Conservation (phyloP, 2,329 filamentous ascomycete genomes). For the Neonectria neomacrospora region DNA sequence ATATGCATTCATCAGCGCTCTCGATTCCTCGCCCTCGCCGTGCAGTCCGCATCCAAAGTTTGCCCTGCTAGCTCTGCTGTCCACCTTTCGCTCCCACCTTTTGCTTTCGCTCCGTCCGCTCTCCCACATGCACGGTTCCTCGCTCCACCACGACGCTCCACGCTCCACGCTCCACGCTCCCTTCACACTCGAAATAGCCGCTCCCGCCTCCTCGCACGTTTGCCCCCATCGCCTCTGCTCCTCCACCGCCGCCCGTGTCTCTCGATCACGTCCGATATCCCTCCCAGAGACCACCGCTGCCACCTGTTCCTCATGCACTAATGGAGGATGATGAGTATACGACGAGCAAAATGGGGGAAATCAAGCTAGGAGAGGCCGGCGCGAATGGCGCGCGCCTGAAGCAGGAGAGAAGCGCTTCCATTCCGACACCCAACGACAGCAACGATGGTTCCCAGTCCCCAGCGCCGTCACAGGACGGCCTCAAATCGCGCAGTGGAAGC, state of each 20-base stretch:
- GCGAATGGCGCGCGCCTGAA: constrained; percentile 53
- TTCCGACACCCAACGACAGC: constrained; percentile 50
- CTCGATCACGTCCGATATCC: constrained; percentile 22
- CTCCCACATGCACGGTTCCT: constrained; percentile 42
- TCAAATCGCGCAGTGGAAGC: constrained; percentile 60
- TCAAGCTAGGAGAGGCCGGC: constrained; percentile 56
- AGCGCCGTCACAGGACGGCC: constrained; percentile 57
- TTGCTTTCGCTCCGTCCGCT: constrained; percentile 19
- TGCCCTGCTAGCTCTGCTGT: constrained; percentile 12
- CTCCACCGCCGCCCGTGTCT: constrained; percentile 22
- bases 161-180: constrained; percentile 38
- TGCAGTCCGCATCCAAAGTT: constrained; percentile 1
- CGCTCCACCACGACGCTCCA: constrained; percentile 42
- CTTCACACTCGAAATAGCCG: constrained; percentile 40
- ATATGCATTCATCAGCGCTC: constrained; percentile 27
- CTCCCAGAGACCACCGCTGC: constrained; percentile 23
- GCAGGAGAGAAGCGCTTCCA: constrained; percentile 54
- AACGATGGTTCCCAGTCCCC: constrained; percentile 49
- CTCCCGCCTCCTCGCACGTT: constrained; percentile 34
- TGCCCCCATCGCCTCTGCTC: constrained; percentile 30
- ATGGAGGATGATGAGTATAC: constrained; percentile 58
- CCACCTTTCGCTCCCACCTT: constrained; percentile 30
- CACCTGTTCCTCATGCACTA: constrained; percentile 41
- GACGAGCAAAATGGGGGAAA: constrained; percentile 55
- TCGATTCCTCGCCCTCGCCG: constrained; percentile 10